A percentile compares a stretch with the other conserved stretches of the same genome.
Conservation (phyloP, 2,329 filamentous ascomycete genomes). For the Alternaria hordeiaustralica region DNA sequence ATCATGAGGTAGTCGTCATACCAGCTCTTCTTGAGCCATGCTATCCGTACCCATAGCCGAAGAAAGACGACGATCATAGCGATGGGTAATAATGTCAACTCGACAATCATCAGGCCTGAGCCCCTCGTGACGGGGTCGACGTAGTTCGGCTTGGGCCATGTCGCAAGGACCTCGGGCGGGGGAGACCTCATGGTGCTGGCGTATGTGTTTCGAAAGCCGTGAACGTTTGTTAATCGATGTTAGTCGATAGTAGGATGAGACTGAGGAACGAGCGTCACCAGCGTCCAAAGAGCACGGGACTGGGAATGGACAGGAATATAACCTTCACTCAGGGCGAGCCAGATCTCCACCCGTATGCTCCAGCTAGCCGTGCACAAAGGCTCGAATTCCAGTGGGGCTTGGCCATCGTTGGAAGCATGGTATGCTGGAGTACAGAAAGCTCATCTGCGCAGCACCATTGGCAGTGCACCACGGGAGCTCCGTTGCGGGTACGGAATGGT, state of each 20-base stretch:
- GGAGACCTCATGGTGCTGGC: slow-evolving; percentile 40
- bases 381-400: slow-evolving; percentile 21
- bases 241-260: slow-evolving; percentile 22
- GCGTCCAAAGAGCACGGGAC: slow-evolving; percentile 35
- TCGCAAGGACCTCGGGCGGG: slow-evolving; percentile 42
- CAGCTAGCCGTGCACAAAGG: slow-evolving; percentile 32
- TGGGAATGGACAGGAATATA: slow-evolving; percentile 35
- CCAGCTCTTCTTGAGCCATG: slow-evolving; percentile 48
- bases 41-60: slow-evolving; percentile 45
- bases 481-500: slow-evolving; percentile 38
- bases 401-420: slow-evolving; percentile 33
- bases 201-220: slow-evolving; percentile 20
- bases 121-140: slow-evolving; percentile 52
- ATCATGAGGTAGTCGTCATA: slow-evolving; percentile 51
- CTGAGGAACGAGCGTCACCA: slow-evolving; percentile 37
- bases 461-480: slow-evolving; percentile 31
- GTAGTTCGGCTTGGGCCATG: slow-evolving; percentile 55
- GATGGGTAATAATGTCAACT: slow-evolving; percentile 45
- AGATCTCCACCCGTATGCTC: slow-evolving; percentile 23
- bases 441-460: slow-evolving; percentile 31
- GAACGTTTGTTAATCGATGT: slow-evolving; percentile 30
- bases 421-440: slow-evolving; percentile 22
- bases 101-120: slow-evolving; percentile 50
- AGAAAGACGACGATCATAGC: slow-evolving; percentile 46
- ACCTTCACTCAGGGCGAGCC: slow-evolving; percentile 17